These are phyloP conservation scores for Malassezia sympodialis DNA, from an alignment of 1,284 basidiomycete genomes.

Conservation along the genomic window DNA sequence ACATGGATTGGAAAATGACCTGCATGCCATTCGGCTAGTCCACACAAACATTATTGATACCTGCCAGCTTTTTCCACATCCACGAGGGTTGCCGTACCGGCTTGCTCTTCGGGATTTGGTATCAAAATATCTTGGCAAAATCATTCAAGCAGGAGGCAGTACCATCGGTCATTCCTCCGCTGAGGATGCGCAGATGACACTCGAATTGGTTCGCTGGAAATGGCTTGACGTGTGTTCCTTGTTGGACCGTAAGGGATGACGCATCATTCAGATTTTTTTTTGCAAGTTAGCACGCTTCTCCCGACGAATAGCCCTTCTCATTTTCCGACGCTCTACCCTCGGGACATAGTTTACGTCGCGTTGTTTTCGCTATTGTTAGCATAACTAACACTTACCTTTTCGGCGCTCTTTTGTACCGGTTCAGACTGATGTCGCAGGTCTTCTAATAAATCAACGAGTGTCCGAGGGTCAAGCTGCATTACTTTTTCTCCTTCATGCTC, in stretches of 20 bases:
- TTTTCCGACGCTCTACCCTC: constrained; percentile 15
- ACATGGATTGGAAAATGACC: constrained; percentile 43
- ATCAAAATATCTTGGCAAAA: constrained; percentile 28
- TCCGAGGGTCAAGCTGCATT: constrained; percentile 6
- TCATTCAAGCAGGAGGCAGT: constrained; percentile 34
- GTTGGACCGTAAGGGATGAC: background rate
- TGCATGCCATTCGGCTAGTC: constrained; percentile 34
- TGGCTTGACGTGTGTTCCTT: background rate
- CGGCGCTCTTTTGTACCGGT: background rate
- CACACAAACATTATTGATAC: constrained; percentile 37
- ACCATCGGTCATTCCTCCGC: constrained; percentile 33
- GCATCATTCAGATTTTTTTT: background rate
- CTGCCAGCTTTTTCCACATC: constrained; percentile 37
- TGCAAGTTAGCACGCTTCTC: constrained; percentile 7
- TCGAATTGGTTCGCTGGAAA: constrained; percentile 32
- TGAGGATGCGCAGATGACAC: constrained; percentile 36
- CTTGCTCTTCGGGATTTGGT: constrained; percentile 34
- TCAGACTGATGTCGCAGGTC: constrained; percentile 3
- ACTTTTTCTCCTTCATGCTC: constrained; percentile 7
- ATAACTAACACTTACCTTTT: background rate
- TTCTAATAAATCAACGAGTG: constrained; percentile 9
- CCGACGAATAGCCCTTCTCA: constrained; percentile 6
- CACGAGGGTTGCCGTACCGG: constrained; percentile 38
- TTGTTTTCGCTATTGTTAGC: background rate
- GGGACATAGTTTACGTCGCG: background rate